A percentile compares a stretch with the other conserved stretches of the same genome.
Conservation (phyloP, 306 rosid species). For the Vigna trinervia region DNA sequence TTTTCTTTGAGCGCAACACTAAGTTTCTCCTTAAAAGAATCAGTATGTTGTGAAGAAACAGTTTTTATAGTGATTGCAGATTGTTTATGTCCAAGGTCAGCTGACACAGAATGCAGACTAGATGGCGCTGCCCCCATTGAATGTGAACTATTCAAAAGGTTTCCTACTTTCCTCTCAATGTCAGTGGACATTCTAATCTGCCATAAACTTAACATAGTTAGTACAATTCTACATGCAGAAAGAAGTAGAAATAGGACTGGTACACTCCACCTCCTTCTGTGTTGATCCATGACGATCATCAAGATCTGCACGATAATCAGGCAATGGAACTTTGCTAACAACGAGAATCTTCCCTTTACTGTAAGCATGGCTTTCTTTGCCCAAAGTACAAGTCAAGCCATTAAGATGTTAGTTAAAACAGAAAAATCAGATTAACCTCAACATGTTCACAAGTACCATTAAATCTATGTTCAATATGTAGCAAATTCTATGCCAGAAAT, state of each 20-base stretch:
- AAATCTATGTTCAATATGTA: slow-evolving; percentile 19
- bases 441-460: not conserved
- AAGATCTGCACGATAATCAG: slow-evolving; percentile 96
- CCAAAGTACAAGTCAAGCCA: slow-evolving; percentile 53
- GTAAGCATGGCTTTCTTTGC: slow-evolving; percentile 96
- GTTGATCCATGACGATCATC: slow-evolving; percentile 95
- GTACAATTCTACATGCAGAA: slow-evolving; percentile 23
- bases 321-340: slow-evolving; percentile 90
- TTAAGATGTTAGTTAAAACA: slow-evolving; percentile 46
- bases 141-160: slow-evolving; percentile 71
- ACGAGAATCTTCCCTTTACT: slow-evolving; percentile 86
- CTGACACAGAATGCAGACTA: slow-evolving; percentile 49
- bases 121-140: slow-evolving; percentile 45
- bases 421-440: slow-evolving; percentile 13
- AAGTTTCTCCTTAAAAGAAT: slow-evolving; percentile 66
- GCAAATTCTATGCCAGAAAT: slow-evolving; percentile 19
- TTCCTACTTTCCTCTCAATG: slow-evolving; percentile 81
- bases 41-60: slow-evolving; percentile 48
- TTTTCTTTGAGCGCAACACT: slow-evolving; percentile 72
- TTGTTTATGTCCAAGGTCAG: slow-evolving; percentile 55
- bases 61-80: slow-evolving; percentile 45
- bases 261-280: slow-evolving; percentile 74
- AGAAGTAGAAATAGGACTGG: slow-evolving; percentile 24
- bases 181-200: slow-evolving; percentile 92
- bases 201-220: slow-evolving; percentile 31